Percentiles rank a stretch among this genome's conserved stretches.
These are phyloP conservation scores for Brachypodium distachyon DNA, from an alignment of 202 grass and related monocot species.

Conservation along the genomic window DNA sequence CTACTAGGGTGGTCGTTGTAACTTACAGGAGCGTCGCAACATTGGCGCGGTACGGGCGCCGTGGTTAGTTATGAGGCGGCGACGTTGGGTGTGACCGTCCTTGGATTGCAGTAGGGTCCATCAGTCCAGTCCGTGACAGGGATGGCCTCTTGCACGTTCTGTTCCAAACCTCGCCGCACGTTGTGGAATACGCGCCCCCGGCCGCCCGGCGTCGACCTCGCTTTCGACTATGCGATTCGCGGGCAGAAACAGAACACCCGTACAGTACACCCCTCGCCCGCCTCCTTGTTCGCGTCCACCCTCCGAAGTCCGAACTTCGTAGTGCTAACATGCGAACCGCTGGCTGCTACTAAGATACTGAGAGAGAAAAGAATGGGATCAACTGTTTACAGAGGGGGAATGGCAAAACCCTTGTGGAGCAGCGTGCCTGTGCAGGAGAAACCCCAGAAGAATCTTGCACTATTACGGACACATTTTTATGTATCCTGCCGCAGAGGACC, in stretches of 20 bases:
- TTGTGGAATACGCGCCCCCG: neutral
- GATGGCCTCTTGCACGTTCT: neutral
- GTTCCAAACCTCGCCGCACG: neutral
- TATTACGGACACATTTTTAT: neutral
- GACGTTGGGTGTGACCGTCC: slow-evolving; percentile 1
- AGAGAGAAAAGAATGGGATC: no score
- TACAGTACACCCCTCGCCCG: no score
- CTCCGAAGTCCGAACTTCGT: no score
- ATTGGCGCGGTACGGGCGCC: neutral
- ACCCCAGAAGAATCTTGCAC: neutral
- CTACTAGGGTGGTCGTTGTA: no score
- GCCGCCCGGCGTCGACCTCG: neutral
- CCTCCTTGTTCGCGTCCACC: no score
- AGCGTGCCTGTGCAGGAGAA: neutral
- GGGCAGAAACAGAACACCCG: no score
- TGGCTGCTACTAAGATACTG: no score
- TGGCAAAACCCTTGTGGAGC: neutral
- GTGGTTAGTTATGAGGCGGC: slow-evolving; percentile 8
- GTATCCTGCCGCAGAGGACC: neutral
- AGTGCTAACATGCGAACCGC: neutral
- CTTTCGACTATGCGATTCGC: neutral
- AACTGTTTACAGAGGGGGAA: no score
- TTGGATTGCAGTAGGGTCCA: no score
- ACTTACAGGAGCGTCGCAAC: no score
- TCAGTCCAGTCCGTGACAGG: neutral